phyloP scores from a whole-genome alignment of 108 stramenopile species.

The Bacterosira constricta region DNA sequence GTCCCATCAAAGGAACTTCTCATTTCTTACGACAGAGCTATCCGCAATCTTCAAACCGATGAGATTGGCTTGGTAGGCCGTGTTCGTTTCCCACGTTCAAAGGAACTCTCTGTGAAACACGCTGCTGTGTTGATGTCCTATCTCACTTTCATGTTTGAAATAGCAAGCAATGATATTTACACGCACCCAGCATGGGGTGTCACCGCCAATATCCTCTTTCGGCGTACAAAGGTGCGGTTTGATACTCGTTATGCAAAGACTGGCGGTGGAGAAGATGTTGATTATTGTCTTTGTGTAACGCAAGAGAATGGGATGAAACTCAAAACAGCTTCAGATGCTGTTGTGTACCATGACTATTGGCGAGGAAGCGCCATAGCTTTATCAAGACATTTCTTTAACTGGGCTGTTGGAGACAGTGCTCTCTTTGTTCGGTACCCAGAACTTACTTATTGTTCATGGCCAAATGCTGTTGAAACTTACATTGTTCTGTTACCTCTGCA shows the following conservation, averaged over 20 bases:
- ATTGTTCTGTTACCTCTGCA: slow-evolving; percentile 10
- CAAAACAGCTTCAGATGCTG: slow-evolving; percentile 25
- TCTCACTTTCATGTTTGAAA: slow-evolving; percentile 59
- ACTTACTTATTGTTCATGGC: slow-evolving; percentile 47
- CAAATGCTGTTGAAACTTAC: slow-evolving; percentile 44
- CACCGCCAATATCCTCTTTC: slow-evolving; percentile 63
- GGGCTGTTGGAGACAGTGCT: slow-evolving; percentile 57
- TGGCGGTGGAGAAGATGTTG: slow-evolving; percentile 70
- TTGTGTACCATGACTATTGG: slow-evolving; percentile 54
- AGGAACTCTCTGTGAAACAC: slow-evolving; percentile 33
- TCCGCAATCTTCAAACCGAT: not conserved
- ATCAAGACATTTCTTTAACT: slow-evolving; percentile 48
- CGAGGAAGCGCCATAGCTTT: slow-evolving; percentile 26
- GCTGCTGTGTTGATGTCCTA: slow-evolving; percentile 65
- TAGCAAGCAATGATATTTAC: slow-evolving; percentile 40
- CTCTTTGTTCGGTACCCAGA: slow-evolving; percentile 49
- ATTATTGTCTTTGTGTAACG: slow-evolving; percentile 38
- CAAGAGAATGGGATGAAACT: slow-evolving; percentile 12
- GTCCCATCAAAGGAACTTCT: slow-evolving; percentile 44
- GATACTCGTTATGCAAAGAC: slow-evolving; percentile 60
- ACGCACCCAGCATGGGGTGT: slow-evolving; percentile 71
- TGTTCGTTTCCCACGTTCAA: slow-evolving; percentile 50
- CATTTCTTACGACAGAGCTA: slow-evolving; percentile 10
- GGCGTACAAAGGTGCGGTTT: slow-evolving; percentile 42
- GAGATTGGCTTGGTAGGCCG: slow-evolving; percentile 46